Base-by-base conservation (phyloP, 1,284 basidiomycete species). In the Mycena sp. region DNA sequence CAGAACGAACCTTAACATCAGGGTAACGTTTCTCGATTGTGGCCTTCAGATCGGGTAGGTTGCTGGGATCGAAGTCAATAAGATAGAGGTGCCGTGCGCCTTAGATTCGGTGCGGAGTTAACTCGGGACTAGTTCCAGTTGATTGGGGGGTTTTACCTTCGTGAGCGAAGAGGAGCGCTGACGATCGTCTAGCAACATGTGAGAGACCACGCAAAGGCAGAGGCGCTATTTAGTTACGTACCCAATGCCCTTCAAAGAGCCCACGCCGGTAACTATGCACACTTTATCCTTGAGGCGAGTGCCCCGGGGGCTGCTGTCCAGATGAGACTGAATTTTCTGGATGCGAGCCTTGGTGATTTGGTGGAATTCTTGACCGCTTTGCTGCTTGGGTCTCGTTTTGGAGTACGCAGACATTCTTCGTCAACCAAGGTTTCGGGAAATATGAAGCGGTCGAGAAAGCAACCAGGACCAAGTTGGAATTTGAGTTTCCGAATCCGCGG, bases 181-280 rank as follows among this genome's bases (percentile, higher is more conserved):
- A 78, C 5, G 94, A 92, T 62, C 93, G 90, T 54, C 94, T 90
- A 66, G n/a, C 28, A 12, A 12, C 25, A 30, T n/a, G 35, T 48
- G n/a, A 58, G 52, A 43, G 19, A 30, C 40, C 59, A 45, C 51
- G 28, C 48, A 46, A 25, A 52, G 59, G 58, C 53, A 56, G 32
- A 44, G 55, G 41, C 16, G 21, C 7, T 59, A 14, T 37, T 30
- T 44, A 41, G 40, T 44, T 41, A 40, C 53, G 48, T 63, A 58
- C 57, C 94, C 94, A 67, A 96, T 96, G 26, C 94, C 94, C 72
- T 89, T 89, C 67, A 91, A 72, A 19, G 92, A 94, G 26, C 90
- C 90, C 26, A 91, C 93, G 16, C 96, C 96, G 0, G 96, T 98
- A 67, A 98, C 86, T 67, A 98, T 85, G 72, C 91, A 94, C n/a